A percentile compares a stretch with the other conserved stretches of the same genome.
Evolutionary conservation across 768 basidiomycete genomes (phyloP).

Genomic region (Pleurotus djamor): DNA sequence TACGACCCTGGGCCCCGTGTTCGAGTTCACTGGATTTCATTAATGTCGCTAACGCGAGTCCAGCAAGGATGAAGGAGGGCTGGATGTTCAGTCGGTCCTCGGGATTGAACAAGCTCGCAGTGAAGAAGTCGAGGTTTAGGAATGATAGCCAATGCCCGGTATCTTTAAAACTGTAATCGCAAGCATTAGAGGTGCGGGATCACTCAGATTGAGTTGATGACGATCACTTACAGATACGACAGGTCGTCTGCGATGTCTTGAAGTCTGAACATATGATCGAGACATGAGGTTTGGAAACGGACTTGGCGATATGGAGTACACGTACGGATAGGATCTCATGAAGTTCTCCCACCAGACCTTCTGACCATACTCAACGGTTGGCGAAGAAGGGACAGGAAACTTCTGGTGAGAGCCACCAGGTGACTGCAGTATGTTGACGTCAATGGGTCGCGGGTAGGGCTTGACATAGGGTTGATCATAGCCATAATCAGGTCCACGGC

Average conservation of each 20-base stretch:
- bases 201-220: neutral
- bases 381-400: slow-evolving; percentile 29
- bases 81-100: slow-evolving; percentile 58
- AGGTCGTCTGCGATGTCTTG: slow-evolving; percentile 50
- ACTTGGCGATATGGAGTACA: neutral
- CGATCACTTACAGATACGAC: slow-evolving; percentile 42
- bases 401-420: slow-evolving; percentile 27
- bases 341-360: slow-evolving; percentile 43
- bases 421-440: slow-evolving; percentile 33
- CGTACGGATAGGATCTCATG: slow-evolving; percentile 33
- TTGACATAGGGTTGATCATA: slow-evolving; percentile 36
- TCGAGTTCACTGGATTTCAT: slow-evolving; percentile 74
- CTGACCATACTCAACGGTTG: slow-evolving; percentile 30
- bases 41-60: slow-evolving; percentile 67
- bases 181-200: neutral
- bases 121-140: slow-evolving; percentile 55
- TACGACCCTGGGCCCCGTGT: slow-evolving; percentile 48
- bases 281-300: neutral
- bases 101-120: slow-evolving; percentile 48
- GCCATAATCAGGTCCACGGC: slow-evolving; percentile 26
- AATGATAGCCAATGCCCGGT: slow-evolving; percentile 70
- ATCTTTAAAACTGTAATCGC: slow-evolving; percentile 51
- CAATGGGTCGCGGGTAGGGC: slow-evolving; percentile 34
- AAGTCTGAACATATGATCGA: slow-evolving; percentile 28
- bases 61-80: slow-evolving; percentile 67